phyloP scores from a whole-genome alignment of 2,329 filamentous ascomycete genomes.

The Claviceps sp. region DNA sequence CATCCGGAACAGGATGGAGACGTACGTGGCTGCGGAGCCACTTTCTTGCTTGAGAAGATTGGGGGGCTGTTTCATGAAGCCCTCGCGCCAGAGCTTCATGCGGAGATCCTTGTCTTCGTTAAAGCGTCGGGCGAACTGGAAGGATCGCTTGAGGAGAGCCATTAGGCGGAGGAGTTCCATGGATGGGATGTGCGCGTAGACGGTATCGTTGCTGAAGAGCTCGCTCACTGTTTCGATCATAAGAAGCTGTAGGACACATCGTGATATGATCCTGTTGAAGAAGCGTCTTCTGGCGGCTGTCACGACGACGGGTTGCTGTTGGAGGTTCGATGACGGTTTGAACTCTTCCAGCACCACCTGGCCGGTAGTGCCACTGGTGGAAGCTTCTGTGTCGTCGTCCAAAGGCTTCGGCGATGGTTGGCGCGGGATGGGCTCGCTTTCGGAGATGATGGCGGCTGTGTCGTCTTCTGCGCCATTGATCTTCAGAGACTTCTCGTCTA shows the following conservation, averaged over 20 bases:
- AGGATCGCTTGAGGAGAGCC: slow-evolving; percentile 87
- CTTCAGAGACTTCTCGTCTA: slow-evolving; percentile 45
- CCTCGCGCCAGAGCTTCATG: slow-evolving; percentile 88
- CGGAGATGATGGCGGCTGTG: slow-evolving; percentile 11
- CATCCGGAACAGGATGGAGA: slow-evolving; percentile 93
- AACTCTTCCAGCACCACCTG: slow-evolving; percentile 66
- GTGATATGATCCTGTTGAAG: slow-evolving; percentile 98
- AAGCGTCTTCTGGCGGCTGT: slow-evolving; percentile 86
- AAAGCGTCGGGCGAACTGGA: slow-evolving; percentile 92
- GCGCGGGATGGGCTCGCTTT: slow-evolving; percentile 20
- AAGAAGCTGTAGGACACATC: slow-evolving; percentile 89
- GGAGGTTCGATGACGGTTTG: slow-evolving; percentile 59
- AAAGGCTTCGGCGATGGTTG: slow-evolving; percentile 15
- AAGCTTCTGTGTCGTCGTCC: slow-evolving; percentile 21
- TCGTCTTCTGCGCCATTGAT: slow-evolving; percentile 42
- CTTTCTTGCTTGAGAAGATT: slow-evolving; percentile 96
- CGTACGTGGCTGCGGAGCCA: slow-evolving; percentile 85
- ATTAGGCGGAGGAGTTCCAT: slow-evolving; percentile 81
- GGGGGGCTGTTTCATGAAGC: slow-evolving; percentile 98
- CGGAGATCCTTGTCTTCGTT: slow-evolving; percentile 95
- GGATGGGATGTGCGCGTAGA: slow-evolving; percentile 88
- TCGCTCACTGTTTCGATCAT: slow-evolving; percentile 99
- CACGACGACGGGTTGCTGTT: slow-evolving; percentile 82
- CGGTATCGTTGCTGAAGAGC: slow-evolving; percentile 91
- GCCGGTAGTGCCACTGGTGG: slow-evolving; percentile 18